A percentile compares a stretch with the other conserved stretches of the same genome.
phyloP scores from a whole-genome alignment of 371 early-diverging fungal genomes.

The Chytridiales sp. region DNA sequence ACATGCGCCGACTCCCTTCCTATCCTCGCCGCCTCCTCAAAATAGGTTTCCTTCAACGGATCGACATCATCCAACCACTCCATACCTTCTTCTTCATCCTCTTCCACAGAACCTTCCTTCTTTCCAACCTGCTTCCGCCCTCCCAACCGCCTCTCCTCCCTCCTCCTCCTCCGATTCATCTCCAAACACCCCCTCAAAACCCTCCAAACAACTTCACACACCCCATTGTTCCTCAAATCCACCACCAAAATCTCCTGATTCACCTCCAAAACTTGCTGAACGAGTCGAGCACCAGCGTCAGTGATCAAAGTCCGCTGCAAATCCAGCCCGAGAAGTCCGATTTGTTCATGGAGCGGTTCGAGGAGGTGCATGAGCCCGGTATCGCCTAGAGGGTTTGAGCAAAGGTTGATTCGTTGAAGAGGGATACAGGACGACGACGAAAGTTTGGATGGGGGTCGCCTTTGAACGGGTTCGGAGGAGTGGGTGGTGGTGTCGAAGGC shows the following conservation, averaged over 20 bases:
- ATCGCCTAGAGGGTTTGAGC: constrained; percentile 35
- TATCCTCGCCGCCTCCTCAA: no score
- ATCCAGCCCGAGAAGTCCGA: constrained; percentile 37
- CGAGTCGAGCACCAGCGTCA: constrained; percentile 30
- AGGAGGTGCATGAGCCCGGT: constrained; percentile 26
- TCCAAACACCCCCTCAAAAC: no score
- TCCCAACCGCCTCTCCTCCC: no score
- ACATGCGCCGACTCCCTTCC: no score
- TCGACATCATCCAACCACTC: no score
- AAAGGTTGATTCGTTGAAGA: constrained; percentile 27
- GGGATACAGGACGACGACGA: constrained; percentile 18
- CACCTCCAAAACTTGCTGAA: constrained; percentile 27
- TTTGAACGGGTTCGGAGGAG: constrained; percentile 7
- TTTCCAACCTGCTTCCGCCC: no score
- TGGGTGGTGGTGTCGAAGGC: constrained; percentile 5
- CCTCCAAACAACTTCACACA: constrained; percentile 29
- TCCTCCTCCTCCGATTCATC: no score
- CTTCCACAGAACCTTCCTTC: no score
- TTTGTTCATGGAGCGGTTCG: constrained; percentile 34
- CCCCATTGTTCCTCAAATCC: constrained; percentile 33
- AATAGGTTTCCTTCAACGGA: no score
- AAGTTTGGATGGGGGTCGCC: background rate
- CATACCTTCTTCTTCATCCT: no score
- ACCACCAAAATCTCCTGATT: constrained; percentile 36
- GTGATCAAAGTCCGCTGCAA: constrained; percentile 31